phyloP scores from a whole-genome alignment of 805 yeast genomes.

The Starmera quercuum region DNA sequence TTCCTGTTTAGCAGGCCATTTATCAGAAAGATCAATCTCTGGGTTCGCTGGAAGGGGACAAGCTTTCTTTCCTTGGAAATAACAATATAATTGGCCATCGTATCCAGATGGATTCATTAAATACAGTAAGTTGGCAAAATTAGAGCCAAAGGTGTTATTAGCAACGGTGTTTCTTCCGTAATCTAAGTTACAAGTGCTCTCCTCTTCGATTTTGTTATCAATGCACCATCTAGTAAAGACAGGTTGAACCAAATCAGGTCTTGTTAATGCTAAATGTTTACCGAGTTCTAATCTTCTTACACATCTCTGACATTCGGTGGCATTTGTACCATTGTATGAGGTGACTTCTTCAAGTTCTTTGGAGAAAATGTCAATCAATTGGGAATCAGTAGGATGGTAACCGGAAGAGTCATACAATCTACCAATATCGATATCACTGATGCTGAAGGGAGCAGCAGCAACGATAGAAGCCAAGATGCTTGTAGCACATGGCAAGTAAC shows the following conservation, averaged over 20 bases:
- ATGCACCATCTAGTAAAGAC: constrained; percentile 38
- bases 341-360: not conserved
- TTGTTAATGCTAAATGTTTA: constrained; percentile 26
- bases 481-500: no score
- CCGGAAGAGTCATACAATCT: not conserved
- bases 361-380: not conserved
- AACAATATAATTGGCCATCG: constrained; percentile 59
- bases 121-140: constrained; percentile 42
- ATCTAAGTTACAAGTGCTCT: constrained; percentile 21
- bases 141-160: constrained; percentile 31
- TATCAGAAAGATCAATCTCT: constrained; percentile 31
- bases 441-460: no score
- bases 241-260: constrained; percentile 33
- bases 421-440: not conserved
- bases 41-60: constrained; percentile 52
- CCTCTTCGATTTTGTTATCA: constrained; percentile 20
- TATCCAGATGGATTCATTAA: constrained; percentile 43
- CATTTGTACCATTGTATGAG: constrained; percentile 7
- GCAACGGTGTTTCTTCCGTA: constrained; percentile 32
- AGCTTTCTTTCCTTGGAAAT: constrained; percentile 36
- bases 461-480: no score
- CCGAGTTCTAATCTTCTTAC: constrained; percentile 27
- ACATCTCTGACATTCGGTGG: constrained; percentile 26
- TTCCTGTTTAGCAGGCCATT: constrained; percentile 38
- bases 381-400: not conserved